Conservation (phyloP, 2,329 filamentous ascomycete species). For the Pyrenochaeta sp. region DNA sequence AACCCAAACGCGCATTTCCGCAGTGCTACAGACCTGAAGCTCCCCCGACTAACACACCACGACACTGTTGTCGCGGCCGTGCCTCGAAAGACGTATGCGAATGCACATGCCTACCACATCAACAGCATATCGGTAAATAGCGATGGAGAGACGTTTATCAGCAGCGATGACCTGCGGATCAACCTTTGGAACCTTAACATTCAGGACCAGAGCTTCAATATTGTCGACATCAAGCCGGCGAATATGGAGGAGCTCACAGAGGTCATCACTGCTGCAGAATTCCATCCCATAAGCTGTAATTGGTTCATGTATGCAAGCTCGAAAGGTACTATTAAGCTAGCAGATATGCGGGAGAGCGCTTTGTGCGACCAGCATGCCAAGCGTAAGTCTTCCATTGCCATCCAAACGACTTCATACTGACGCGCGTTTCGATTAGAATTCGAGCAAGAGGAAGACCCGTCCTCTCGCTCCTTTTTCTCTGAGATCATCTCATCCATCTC, state of each 20-base stretch:
- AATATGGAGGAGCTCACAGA: slow-evolving; percentile 99
- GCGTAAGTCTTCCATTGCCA: slow-evolving; percentile 66
- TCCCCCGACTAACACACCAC: slow-evolving; percentile 95
- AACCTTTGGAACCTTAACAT: slow-evolving; percentile 99
- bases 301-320: slow-evolving; percentile 99
- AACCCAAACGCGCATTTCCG: slow-evolving; percentile 79
- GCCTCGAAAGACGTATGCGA: slow-evolving; percentile 94
- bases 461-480: slow-evolving; percentile 97
- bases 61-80: slow-evolving; percentile 98
- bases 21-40: slow-evolving; percentile 82
- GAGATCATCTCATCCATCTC: slow-evolving; percentile 99
- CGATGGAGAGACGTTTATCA: slow-evolving; percentile 98
- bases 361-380: slow-evolving; percentile 96
- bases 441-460: slow-evolving; percentile 97
- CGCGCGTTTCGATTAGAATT: slow-evolving; percentile 71
- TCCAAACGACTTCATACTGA: slow-evolving; percentile 10
- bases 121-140: slow-evolving; percentile 99
- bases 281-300: slow-evolving; percentile 96
- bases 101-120: slow-evolving; percentile 99
- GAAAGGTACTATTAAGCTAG: slow-evolving; percentile 98
- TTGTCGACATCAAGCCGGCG: slow-evolving; percentile 98
- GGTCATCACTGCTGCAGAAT: slow-evolving; percentile 97
- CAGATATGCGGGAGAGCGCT: slow-evolving; percentile 97
- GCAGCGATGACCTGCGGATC: slow-evolving; percentile 95
- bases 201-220: slow-evolving; percentile 99